A percentile compares a stretch with the other conserved stretches of the same genome.
phyloP scores from a whole-genome alignment of 2,329 filamentous ascomycete genomes.

The Ophiostoma sp. region DNA sequence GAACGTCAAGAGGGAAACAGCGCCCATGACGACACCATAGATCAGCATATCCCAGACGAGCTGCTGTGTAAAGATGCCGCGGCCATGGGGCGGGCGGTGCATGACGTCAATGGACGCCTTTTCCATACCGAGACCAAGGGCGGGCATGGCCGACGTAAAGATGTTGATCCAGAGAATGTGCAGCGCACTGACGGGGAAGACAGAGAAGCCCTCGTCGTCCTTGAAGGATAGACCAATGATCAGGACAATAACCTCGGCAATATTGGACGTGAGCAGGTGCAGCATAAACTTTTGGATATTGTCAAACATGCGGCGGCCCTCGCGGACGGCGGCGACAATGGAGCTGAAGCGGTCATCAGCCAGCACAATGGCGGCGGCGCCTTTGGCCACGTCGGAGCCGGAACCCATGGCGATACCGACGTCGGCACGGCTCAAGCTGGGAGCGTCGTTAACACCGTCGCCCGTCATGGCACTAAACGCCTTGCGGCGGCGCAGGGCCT shows the following conservation, averaged over 20 bases:
- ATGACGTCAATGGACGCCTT: constrained; percentile 74
- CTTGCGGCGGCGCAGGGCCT: constrained; percentile 74
- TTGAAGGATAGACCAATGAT: constrained; percentile 82
- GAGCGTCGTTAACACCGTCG: constrained; percentile 84
- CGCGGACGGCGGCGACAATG: constrained; percentile 78
- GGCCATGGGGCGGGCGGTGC: constrained; percentile 73
- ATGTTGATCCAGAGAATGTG: constrained; percentile 95
- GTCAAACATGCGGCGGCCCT: constrained; percentile 82
- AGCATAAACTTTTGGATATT: constrained; percentile 88
- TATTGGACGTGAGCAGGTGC: constrained; percentile 76
- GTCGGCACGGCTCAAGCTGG: constrained; percentile 76
- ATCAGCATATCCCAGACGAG: constrained; percentile 77
- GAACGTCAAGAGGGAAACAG: constrained; percentile 64
- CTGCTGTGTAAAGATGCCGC: constrained; percentile 75
- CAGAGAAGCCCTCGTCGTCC: constrained; percentile 68
- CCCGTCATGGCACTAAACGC: constrained; percentile 85
- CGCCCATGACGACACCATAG: constrained; percentile 76
- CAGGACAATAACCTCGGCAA: constrained; percentile 78
- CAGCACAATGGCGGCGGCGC: constrained; percentile 76
- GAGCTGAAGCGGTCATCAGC: constrained; percentile 88
- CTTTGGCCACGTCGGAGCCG: constrained; percentile 83
- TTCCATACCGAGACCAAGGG: constrained; percentile 85
- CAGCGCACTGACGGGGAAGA: constrained; percentile 82
- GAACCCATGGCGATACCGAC: constrained; percentile 92
- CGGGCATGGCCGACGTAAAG: constrained; percentile 83